Evolutionary conservation across 1,284 basidiomycete genomes (phyloP).

Genomic region (Tilletia indica): DNA sequence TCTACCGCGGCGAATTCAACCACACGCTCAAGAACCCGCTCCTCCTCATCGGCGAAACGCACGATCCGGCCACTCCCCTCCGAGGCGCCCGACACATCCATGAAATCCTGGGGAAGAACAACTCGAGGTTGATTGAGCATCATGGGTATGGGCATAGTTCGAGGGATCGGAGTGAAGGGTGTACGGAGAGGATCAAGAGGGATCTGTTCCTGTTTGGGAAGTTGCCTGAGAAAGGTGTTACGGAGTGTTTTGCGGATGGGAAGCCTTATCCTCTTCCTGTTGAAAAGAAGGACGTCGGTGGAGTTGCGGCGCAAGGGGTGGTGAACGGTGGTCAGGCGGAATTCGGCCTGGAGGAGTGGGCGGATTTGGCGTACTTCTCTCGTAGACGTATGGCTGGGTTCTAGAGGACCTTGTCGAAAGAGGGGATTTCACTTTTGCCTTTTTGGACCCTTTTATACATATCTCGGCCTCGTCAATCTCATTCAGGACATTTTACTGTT

Average conservation of each 20-base stretch:
- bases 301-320: not conserved
- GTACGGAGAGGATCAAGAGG: conserved; percentile 15
- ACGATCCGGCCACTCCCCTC: conserved; percentile 36
- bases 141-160: conserved; percentile 12
- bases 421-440: too few relatives aligned
- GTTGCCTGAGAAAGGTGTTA: conserved; percentile 5
- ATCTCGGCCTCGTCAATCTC: too few relatives aligned
- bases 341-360: not conserved
- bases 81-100: conserved; percentile 17
- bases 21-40: conserved; percentile 26
- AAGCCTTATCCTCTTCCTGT: conserved; percentile 3
- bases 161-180: conserved; percentile 6
- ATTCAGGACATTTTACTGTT: too few relatives aligned
- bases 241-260: conserved; percentile 2
- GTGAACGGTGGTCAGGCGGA: not conserved
- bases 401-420: too few relatives aligned
- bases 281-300: not conserved
- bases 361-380: not conserved
- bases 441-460: too few relatives aligned
- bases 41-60: conserved; percentile 30
- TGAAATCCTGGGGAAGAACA: not conserved
- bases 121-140: conserved; percentile 6
- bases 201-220: conserved; percentile 1
- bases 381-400: not conserved
- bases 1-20: conserved; percentile 30